A percentile compares a stretch with the other conserved stretches of the same genome.
phyloP scores from a whole-genome alignment of 2,329 filamentous ascomycete species.

The Cladobotryum protrusum region DNA sequence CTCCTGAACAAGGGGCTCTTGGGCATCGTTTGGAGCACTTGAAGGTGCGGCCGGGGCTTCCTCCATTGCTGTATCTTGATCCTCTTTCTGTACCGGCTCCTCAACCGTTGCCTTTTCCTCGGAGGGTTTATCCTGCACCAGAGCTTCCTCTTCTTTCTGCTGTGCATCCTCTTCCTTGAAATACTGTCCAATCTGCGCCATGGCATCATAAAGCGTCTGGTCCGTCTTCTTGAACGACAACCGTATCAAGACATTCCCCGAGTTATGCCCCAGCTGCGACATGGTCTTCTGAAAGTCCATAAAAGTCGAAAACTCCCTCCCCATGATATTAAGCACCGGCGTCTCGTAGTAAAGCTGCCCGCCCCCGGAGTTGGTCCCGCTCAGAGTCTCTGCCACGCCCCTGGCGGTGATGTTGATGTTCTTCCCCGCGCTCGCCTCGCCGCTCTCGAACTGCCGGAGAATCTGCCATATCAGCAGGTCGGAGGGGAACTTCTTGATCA shows the following conservation, averaged over 20 bases:
- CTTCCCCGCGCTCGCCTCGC: constrained; percentile 52
- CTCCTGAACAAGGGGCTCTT: not conserved
- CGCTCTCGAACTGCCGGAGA: constrained; percentile 82
- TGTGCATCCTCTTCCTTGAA: constrained; percentile 50
- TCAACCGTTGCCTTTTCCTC: constrained; percentile 6
- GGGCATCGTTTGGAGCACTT: not conserved
- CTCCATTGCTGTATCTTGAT: constrained; percentile 20
- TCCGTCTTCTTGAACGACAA: constrained; percentile 71
- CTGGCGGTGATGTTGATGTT: constrained; percentile 78
- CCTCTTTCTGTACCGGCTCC: constrained; percentile 5
- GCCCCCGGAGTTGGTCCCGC: constrained; percentile 48
- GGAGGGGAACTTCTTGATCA: constrained; percentile 82
- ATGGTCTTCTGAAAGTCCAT: constrained; percentile 83
- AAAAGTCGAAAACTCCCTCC: constrained; percentile 69
- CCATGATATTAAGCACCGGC: constrained; percentile 78
- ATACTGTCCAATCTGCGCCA: constrained; percentile 71
- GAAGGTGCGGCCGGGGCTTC: constrained; percentile 13
- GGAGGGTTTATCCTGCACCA: constrained; percentile 2
- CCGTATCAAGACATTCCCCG: constrained; percentile 71
- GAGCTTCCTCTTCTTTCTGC: constrained; percentile 12
- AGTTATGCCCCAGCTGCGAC: constrained; percentile 79
- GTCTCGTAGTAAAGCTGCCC: constrained; percentile 85
- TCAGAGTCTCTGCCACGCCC: constrained; percentile 59
- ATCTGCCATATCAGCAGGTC: constrained; percentile 86
- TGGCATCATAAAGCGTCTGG: constrained; percentile 76